A percentile compares a stretch with the other conserved stretches of the same genome.
Evolutionary conservation across 495 filamentous ascomycete species (phyloP).

Genomic region (Tuber melanosporum): DNA sequence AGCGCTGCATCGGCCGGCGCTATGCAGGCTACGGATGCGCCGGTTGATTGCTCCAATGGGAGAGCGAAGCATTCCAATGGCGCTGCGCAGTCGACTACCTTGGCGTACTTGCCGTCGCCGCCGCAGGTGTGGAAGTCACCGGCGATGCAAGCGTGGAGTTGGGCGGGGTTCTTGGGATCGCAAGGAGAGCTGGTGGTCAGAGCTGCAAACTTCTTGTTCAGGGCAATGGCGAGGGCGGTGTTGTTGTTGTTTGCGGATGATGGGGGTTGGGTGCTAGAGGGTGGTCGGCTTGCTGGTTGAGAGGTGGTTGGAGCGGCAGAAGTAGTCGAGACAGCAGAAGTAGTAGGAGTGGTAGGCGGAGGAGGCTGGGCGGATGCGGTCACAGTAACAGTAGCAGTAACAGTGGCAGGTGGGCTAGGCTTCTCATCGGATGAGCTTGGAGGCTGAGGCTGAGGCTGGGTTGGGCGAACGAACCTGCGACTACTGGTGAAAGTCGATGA

Average conservation of each 20-base stretch:
- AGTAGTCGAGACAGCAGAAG: not conserved
- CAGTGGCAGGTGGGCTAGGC: not conserved
- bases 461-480: not conserved
- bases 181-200: slow-evolving; percentile 16
- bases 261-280: slow-evolving; percentile 6
- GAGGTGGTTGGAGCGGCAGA: slow-evolving; percentile 4
- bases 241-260: slow-evolving; percentile 6
- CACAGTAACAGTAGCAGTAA: not conserved
- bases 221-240: slow-evolving; percentile 15
- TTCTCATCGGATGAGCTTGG: not conserved
- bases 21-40: slow-evolving; percentile 22
- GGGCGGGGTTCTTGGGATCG: slow-evolving; percentile 8
- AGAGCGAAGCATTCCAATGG: slow-evolving; percentile 24
- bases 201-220: slow-evolving; percentile 21
- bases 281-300: slow-evolving; percentile 1
- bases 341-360: not conserved
- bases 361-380: not conserved
- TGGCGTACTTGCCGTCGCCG: slow-evolving; percentile 11
- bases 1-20: slow-evolving; percentile 22
- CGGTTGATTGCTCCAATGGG: slow-evolving; percentile 19
- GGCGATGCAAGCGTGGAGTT: slow-evolving; percentile 21
- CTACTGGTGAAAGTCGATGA: not conserved
- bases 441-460: not conserved
- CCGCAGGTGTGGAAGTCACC: slow-evolving; percentile 18
- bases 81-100: slow-evolving; percentile 7